phyloP scores from a whole-genome alignment of 73 alveolate species.

The Symbiodinium pilosum region DNA sequence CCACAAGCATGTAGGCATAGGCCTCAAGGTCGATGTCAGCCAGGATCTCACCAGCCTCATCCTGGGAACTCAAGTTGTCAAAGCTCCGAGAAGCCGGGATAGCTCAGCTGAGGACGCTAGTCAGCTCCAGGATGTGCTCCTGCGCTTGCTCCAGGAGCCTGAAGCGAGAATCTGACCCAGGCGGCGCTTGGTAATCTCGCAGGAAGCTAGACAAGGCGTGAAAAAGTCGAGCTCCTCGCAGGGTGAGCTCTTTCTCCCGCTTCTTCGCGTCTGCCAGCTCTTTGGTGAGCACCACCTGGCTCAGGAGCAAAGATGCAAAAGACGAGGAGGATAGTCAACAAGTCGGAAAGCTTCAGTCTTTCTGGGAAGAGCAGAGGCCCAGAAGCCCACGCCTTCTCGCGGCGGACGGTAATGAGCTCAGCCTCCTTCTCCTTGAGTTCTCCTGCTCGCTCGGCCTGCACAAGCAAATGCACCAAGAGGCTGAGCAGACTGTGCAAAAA shows the following conservation, averaged over 20 bases:
- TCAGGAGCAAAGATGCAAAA: neutral
- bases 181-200: neutral
- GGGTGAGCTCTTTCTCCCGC: constrained; percentile 46
- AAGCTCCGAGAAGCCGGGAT: too few species aligned
- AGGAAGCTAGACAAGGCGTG: neutral
- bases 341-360: neutral
- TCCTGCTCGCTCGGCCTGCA: constrained; percentile 38
- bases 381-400: constrained; percentile 14
- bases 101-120: neutral
- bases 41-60: constrained; percentile 8
- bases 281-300: constrained; percentile 40
- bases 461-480: neutral
- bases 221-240: neutral
- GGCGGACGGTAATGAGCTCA: constrained; percentile 52
- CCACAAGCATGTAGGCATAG: neutral
- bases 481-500: neutral
- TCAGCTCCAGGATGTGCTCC: constrained; percentile 69
- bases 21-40: neutral
- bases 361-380: neutral
- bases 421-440: constrained; percentile 64
- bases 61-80: neutral
- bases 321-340: too few species aligned
- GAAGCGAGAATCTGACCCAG: neutral
- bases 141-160: constrained; percentile 66
- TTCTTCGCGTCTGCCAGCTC: constrained; percentile 47